Conservation (phyloP, 805 yeast genomes). For the Wickerhamomyces pijperi region DNA sequence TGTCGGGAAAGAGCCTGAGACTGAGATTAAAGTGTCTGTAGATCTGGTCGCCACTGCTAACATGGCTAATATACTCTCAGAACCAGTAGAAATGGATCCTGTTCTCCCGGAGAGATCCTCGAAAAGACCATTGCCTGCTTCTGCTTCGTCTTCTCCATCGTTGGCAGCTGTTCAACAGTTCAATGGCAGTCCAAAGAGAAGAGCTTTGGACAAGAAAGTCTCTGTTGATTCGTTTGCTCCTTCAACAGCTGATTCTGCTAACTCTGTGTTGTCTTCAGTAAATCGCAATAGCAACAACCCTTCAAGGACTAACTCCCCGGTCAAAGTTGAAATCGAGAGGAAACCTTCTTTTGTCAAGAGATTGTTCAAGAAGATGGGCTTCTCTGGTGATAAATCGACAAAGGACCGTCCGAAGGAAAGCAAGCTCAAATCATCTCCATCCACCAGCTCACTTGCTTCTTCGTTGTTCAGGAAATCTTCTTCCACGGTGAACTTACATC, state of each 20-base stretch:
- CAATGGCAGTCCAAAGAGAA: not conserved
- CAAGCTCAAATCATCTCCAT: not conserved
- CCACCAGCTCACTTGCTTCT: not conserved
- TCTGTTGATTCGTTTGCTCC: not conserved
- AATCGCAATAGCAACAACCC: too few relatives aligned
- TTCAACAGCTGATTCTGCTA: not conserved
- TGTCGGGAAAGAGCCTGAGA: too few relatives aligned
- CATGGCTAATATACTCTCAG: too few relatives aligned
- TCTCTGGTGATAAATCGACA: conserved; percentile 5
- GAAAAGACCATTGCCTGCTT: not conserved
- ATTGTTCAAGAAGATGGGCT: conserved; percentile 10
- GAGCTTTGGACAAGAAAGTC: not conserved
- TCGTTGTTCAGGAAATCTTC: not conserved
- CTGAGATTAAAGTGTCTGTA: too few relatives aligned
- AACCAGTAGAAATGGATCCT: not conserved
- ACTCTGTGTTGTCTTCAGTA: not conserved
- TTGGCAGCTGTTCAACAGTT: not conserved
- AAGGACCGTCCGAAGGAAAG: not conserved
- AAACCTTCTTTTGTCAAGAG: conserved; percentile 14
- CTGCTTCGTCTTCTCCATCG: not conserved
- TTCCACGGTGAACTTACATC: not conserved
- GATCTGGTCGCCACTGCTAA: too few relatives aligned
- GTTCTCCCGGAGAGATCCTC: not conserved
- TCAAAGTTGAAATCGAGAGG: conserved; percentile 4
- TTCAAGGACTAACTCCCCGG: not conserved